phyloP scores from a whole-genome alignment of 1,284 basidiomycete species.

The Phylloboletellus chloephorus region DNA sequence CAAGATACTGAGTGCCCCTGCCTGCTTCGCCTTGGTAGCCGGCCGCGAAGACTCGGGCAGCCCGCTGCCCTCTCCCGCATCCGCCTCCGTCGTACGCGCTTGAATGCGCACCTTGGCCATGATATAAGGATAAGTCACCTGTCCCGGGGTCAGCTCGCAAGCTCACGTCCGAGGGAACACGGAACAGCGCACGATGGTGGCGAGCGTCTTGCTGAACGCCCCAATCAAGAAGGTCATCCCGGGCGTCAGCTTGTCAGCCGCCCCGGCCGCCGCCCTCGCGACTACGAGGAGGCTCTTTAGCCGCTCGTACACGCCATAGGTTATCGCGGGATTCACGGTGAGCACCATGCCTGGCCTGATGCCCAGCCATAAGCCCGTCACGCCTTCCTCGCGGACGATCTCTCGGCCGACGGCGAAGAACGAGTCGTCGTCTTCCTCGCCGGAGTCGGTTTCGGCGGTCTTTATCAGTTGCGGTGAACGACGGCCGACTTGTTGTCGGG shows the following conservation, averaged over 20 bases:
- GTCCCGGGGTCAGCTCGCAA: not conserved
- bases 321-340: conserved; percentile 97
- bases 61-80: conserved; percentile 37
- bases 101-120: conserved; percentile 98
- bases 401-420: conserved; percentile 79
- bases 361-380: conserved; percentile 91
- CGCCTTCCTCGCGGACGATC: conserved; percentile 89
- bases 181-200: conserved; percentile 75
- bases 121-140: conserved; percentile 91
- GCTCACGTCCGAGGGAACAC: not conserved
- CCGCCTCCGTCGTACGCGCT: conserved; percentile 59
- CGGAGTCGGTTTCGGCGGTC: conserved; percentile 10
- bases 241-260: conserved; percentile 64
- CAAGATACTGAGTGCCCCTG: conserved; percentile 76
- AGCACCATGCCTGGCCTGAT: conserved; percentile 90
- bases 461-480: conserved; percentile 10
- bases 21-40: conserved; percentile 44
- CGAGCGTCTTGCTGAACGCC: conserved; percentile 93
- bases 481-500: conserved; percentile 86
- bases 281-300: conserved; percentile 70
- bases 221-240: conserved; percentile 83
- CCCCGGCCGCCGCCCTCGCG: conserved; percentile 46
- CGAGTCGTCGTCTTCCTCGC: conserved; percentile 46
- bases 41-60: conserved; percentile 30
- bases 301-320: conserved; percentile 94